Percentiles rank a stretch among this genome's conserved stretches.
Conservation (phyloP, 352 stramenopile species). For the Blastocystis sp. region DNA sequence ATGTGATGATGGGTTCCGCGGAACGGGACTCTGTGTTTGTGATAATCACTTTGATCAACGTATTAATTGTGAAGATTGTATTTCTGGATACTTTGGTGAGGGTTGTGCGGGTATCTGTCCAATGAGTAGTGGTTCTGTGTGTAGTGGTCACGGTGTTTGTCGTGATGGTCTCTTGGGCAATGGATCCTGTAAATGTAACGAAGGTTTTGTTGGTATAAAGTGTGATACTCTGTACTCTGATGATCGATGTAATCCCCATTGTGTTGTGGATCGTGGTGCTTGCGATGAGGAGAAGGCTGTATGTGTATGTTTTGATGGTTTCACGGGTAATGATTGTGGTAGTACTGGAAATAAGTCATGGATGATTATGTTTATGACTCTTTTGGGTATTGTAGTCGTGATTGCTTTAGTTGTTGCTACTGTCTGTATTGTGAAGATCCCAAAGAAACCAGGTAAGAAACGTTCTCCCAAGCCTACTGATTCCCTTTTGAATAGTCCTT, state of each 20-base stretch:
- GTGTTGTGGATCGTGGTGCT: background rate
- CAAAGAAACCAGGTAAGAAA: background rate
- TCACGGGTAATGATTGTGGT: constrained; percentile 12
- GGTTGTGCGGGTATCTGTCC: constrained; percentile 78
- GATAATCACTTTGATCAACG: constrained; percentile 79
- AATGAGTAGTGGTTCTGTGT: constrained; percentile 76
- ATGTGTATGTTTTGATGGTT: constrained; percentile 14
- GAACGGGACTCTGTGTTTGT: constrained; percentile 80
- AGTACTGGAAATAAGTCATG: background rate
- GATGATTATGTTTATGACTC: background rate
- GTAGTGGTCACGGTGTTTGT: constrained; percentile 79
- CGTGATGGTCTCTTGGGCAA: constrained; percentile 77
- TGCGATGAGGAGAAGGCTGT: constrained; percentile 29
- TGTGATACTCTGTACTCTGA: constrained; percentile 7
- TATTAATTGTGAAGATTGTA: constrained; percentile 81
- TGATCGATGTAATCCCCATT: constrained; percentile 19
- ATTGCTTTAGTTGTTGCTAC: background rate
- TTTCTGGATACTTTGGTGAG: constrained; percentile 78
- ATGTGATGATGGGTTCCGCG: constrained; percentile 79
- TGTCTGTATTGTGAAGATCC: background rate
- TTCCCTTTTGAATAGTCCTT: too few species aligned
- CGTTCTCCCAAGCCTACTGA: background rate
- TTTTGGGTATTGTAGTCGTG: background rate
- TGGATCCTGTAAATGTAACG: constrained; percentile 79
- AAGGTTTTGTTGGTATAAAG: constrained; percentile 74